Base-by-base conservation (phyloP, 164 flowering plant genomes). In the Vitis labrusca region DNA sequence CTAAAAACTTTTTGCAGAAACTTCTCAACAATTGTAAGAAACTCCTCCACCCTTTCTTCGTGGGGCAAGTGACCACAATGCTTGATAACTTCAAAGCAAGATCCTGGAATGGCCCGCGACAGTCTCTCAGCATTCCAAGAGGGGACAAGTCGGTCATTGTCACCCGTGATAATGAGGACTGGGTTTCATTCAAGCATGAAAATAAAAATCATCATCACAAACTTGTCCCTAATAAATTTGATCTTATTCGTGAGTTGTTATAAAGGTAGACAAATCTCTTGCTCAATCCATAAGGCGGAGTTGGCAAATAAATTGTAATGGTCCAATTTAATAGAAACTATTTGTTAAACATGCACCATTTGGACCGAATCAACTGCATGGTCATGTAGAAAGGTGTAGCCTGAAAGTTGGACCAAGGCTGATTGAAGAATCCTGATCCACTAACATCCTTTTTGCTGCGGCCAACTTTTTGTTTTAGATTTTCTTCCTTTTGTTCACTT, bases 21-120 rank as follows among this genome's bases (percentile, higher is more conserved):
- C 61, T 79, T 88, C 17, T 79, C 79, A 55, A 91, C 88, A 70
- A 80, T 74, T 19, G 85, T 73, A 30, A 91, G 73, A 69, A 94
- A 92, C 71, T 94, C 97, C 23, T 90, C 89, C 12, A 70, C 78
- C 65, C 73, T 88, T 70, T 94, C 99, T 81, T 94, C 99, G 49
- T 94, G 99, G 29, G 99, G 99, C 70, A 94, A 66, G 79, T 94
- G 99, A 9, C 99, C 99, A 75, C 99, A 92, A 10, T 89, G 74
- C 81, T 88, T 85, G 63, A 94, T 88, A 32, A 89, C 80, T 82
- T 91, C 91, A 1, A 91, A 72, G 49, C 17, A 64, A 23, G 91
- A 84, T 17, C 91, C 91, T 6, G 94, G 94, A 51, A 92, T 91
- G 44, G 87, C 91, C 72, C 56, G 74, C 7, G 94, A 79, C 59